Conservation (phyloP, 2,329 filamentous ascomycete genomes). For the Aspergillus awamori region DNA sequence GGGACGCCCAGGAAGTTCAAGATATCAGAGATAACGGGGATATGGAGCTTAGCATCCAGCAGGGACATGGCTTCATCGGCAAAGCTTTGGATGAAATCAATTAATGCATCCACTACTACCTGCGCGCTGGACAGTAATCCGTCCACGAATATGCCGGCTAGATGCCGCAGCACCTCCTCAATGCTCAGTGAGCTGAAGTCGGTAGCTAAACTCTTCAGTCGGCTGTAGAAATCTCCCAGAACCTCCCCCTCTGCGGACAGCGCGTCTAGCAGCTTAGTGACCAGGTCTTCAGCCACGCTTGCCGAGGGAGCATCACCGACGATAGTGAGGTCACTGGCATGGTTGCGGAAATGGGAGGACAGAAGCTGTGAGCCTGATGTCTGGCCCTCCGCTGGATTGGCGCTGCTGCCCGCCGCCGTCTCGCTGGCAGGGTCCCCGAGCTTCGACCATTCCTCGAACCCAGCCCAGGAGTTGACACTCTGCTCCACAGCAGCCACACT, state of each 20-base stretch:
- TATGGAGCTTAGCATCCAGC: constrained; percentile 15
- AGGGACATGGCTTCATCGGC: constrained; percentile 2
- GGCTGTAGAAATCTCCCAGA: neutral
- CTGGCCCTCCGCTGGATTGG: constrained; percentile 1
- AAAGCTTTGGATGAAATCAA: constrained; percentile 3
- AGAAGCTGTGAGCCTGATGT: constrained; percentile 10
- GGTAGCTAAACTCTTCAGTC: neutral
- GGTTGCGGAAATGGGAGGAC: constrained; percentile 6
- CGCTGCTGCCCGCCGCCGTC: neutral
- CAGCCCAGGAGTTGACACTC: constrained; percentile 2
- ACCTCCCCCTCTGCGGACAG: constrained; percentile 5
- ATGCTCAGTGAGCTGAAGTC: neutral
- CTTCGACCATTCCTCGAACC: constrained; percentile 5
- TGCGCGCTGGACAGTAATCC: neutral
- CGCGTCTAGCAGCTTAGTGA: neutral
- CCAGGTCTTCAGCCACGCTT: neutral
- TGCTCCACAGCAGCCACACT: neutral
- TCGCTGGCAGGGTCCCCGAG: neutral
- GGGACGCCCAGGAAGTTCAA: constrained; percentile 8
- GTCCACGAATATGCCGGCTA: constrained; percentile 5
- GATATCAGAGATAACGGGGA: constrained; percentile 15
- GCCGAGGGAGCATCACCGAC: neutral
- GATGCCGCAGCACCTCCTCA: neutral
- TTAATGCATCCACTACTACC: constrained; percentile 11
- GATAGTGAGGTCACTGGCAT: constrained; percentile 1